phyloP scores from a whole-genome alignment of 805 yeast genomes.

The Metschnikowia corniflorae region DNA sequence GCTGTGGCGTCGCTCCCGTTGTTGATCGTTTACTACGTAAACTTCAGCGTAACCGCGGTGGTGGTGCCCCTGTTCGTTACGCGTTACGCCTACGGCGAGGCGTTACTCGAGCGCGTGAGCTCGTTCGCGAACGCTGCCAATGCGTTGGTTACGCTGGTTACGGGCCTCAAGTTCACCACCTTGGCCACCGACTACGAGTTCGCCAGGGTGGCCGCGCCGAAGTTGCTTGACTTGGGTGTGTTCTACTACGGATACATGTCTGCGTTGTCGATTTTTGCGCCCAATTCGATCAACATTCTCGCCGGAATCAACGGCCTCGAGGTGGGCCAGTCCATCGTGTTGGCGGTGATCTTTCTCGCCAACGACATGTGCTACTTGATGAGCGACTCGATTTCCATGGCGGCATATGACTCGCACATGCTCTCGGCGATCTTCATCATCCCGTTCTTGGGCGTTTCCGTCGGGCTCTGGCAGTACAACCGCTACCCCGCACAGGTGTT shows the following conservation, averaged over 20 bases:
- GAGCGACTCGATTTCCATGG: constrained; percentile 35
- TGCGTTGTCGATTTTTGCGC: constrained; percentile 86
- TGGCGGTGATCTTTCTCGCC: constrained; percentile 64
- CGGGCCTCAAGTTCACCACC: constrained; percentile 40
- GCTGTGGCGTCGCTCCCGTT: constrained; percentile 92
- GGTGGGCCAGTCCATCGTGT: constrained; percentile 87
- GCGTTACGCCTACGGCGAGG: constrained; percentile 27
- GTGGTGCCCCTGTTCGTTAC: constrained; percentile 71
- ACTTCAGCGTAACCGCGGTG: constrained; percentile 87
- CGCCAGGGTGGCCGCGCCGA: constrained; percentile 35
- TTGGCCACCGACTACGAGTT: constrained; percentile 29
- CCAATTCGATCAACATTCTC: constrained; percentile 89
- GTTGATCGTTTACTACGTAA: constrained; percentile 86
- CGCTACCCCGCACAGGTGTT: constrained; percentile 91
- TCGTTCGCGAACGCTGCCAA: constrained; percentile 27
- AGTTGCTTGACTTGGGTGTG: constrained; percentile 68
- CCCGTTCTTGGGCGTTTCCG: constrained; percentile 83
- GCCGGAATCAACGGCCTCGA: constrained; percentile 98
- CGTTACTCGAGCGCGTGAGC: constrained; percentile 20
- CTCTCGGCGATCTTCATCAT: constrained; percentile 74
- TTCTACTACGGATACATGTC: constrained; percentile 89
- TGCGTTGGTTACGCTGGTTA: constrained; percentile 26
- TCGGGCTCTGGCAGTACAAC: constrained; percentile 72
- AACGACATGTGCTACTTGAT: constrained; percentile 75
- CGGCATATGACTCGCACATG: constrained; percentile 76